Conservation (phyloP, 352 stramenopile species). For the Phytophthora crassamura region DNA sequence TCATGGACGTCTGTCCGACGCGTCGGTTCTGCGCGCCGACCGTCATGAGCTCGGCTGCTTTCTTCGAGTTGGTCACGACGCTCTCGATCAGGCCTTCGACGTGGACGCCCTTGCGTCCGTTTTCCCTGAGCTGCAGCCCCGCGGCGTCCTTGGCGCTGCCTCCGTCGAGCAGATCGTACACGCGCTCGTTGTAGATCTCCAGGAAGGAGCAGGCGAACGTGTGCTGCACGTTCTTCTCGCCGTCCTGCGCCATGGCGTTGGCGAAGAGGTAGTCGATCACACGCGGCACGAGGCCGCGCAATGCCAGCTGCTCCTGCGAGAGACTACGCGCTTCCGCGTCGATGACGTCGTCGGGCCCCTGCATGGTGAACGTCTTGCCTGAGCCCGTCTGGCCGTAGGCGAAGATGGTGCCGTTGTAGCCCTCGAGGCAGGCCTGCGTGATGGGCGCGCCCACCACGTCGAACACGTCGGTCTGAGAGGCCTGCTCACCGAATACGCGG, state of each 20-base stretch:
- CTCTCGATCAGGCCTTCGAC: conserved; percentile 83
- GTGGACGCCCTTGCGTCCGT: conserved; percentile 73
- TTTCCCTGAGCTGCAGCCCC: conserved; percentile 76
- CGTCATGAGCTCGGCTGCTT: conserved; percentile 80
- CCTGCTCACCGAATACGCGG: conserved; percentile 88
- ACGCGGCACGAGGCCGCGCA: conserved; percentile 77
- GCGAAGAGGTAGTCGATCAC: conserved; percentile 89
- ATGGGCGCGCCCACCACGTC: conserved; percentile 86
- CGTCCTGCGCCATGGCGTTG: conserved; percentile 36
- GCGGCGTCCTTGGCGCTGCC: conserved; percentile 57
- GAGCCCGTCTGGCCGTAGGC: conserved; percentile 87
- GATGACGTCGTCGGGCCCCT: conserved; percentile 76
- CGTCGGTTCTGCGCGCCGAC: conserved; percentile 77
- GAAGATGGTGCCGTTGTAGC: conserved; percentile 91
- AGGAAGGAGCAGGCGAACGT: conserved; percentile 90
- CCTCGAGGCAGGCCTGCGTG: conserved; percentile 75
- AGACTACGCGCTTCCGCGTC: conserved; percentile 42
- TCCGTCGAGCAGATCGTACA: conserved; percentile 92
- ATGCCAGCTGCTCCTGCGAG: conserved; percentile 38
- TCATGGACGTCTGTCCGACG: conserved; percentile 87
- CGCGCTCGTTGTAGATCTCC: conserved; percentile 96
- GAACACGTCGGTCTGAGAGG: conserved; percentile 94
- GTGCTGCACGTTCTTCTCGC: conserved; percentile 51
- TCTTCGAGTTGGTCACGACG: conserved; percentile 66
- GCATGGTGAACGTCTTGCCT: conserved; percentile 90